Evolutionary conservation across 805 yeast species (phyloP), one percentile per base, ranked within the genome.

Genomic region (Sugiyamaella chiloensis): DNA sequence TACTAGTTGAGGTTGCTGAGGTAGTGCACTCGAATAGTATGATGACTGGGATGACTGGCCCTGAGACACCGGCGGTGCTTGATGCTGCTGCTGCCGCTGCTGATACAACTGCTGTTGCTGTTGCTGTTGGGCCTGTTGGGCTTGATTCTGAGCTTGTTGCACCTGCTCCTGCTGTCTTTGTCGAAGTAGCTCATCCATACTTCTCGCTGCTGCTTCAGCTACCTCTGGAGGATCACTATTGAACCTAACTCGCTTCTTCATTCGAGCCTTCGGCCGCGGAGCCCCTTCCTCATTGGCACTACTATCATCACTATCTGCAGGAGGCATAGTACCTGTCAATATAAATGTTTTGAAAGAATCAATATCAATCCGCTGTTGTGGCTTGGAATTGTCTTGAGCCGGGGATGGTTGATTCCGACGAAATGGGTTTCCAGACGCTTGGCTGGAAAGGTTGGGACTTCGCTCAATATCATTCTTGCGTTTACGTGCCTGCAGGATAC

Each of bases 311-410:
- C 26, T 44, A n/a, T 43, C 47, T 19, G 48, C n/a, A 31, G 46
- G 17, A 5, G 87, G 87, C 31, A 86, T 68, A 54, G 83, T 79
- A 2, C 96, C 96, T 0, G 96, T 87, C 56, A 90, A 68, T 58
- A 88, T 73, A 59, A 90, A 81, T 53, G 85, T 83, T 14, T 96
- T 86, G 64, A 90, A 90, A 24, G 88, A 79, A 63, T 90, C 96
- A 55, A 90, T 70, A 61, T 90, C 96, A 20, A 87, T 73, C 46
- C 79, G 80, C 58, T 2, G 53, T 49, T 29, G 53, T 51, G 37
- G 42, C 42, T n/a, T 17, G 14, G 26, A 23, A 17, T 21, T 29
- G 9, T 35, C 24, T 14, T 44, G 31, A 39, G 12, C 27, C 14
- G 47, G n/a, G 37, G 30, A 23, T 11, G 39, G 12, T 17, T 17